Percentiles rank a stretch among this genome's conserved stretches.
phyloP scores from a whole-genome alignment of 2,329 filamentous ascomycete genomes.

The Colletotrichum aenigma region DNA sequence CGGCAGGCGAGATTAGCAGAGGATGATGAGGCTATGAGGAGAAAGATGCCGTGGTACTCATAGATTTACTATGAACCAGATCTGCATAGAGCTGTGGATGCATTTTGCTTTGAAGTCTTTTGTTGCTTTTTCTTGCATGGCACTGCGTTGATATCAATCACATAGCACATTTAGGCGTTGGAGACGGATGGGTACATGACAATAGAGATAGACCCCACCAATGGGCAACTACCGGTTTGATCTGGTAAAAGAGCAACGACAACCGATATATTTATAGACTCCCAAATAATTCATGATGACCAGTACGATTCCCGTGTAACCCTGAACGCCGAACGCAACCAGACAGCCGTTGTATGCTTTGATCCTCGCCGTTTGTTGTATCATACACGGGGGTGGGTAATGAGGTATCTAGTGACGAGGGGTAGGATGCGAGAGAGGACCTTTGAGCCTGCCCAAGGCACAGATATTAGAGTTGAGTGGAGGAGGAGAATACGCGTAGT shows the following conservation, averaged over 20 bases:
- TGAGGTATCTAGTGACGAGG: conserved; percentile 16
- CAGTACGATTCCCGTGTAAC: neutral
- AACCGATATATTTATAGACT: neutral
- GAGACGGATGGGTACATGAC: neutral
- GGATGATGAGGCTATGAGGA: conserved; percentile 52
- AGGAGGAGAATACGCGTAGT: neutral
- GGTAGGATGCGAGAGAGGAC: neutral
- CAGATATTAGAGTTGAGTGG: neutral
- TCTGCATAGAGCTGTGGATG: neutral
- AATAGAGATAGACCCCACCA: neutral
- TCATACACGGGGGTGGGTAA: neutral
- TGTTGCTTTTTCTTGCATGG: conserved; percentile 7
- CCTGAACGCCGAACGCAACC: conserved; percentile 13
- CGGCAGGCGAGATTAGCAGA: conserved; percentile 39
- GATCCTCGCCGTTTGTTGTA: neutral
- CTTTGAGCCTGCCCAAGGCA: neutral
- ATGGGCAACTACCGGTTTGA: neutral
- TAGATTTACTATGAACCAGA: neutral
- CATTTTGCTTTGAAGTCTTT: neutral
- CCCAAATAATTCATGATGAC: conserved; percentile 3
- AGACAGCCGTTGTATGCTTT: conserved; percentile 8
- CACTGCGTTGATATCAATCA: conserved; percentile 21
- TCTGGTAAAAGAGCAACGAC: neutral
- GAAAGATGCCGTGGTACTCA: conserved; percentile 47
- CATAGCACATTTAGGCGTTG: conserved; percentile 11